Evolutionary conservation across 2,329 filamentous ascomycete species (phyloP), one percentile per base, ranked within the genome.

Genomic region (Periconia sp.): DNA sequence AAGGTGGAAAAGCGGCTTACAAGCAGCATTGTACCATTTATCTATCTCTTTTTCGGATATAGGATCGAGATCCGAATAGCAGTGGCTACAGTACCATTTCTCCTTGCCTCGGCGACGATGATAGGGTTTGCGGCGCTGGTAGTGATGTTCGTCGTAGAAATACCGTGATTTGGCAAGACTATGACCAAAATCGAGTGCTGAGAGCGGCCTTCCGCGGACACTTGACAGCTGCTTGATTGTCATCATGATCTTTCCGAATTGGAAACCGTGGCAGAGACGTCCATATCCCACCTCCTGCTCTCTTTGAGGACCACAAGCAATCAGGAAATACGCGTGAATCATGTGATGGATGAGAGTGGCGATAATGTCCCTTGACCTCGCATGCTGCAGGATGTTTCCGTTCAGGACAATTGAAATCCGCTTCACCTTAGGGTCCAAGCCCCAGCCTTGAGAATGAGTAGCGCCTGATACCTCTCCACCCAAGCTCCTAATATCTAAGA

Each of bases 271-370:
- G 21, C 49, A 49, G 17, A 75, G 52, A 7, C 71, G 59, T 3
- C 63, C 66, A 24, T 72, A 72, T 17, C 46, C 57, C 1, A 54
- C 56, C 29, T 63, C 62, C 4, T 60, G 57, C 22, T 63, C 61
- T 11, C 59, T 51, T 40, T 68, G 62, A 2, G 63, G 60, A 7
- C 69, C 70, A 36, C 72, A 75, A 36, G 68, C 66, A n/a, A 73
- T 58, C 3, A 74, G 59, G 42, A 74, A 72, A 52, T 69, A 75
- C 11, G 71, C 72, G 36, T 75, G 72, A 24, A 74, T 73, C 72
- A 75, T 75, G 31, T 75, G 73, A 42, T 75, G 73, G 5, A 75
- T 65, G 28, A 74, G 49, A 5, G 52, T 59, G 12, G 67, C 69
- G 11, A 74, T 47, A 18, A 72, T 54, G 9, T 70, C 59, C 33